Conservation (phyloP, 129 eudicot species). For the Daucus carota region DNA sequence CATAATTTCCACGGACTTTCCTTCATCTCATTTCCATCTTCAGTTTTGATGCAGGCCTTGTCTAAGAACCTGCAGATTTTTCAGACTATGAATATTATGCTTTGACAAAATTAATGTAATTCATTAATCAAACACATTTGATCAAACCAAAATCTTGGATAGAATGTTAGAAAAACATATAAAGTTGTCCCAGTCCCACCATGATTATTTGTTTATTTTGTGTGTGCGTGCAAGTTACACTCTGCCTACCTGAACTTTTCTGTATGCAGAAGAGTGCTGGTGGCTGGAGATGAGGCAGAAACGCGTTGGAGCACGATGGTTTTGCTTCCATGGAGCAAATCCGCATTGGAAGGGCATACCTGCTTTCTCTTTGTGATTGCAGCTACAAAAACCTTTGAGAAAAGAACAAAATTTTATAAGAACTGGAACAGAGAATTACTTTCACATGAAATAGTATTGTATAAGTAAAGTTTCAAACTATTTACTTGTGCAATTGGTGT, state of each 20-base stretch:
- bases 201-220: not conserved
- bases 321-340: conserved; percentile 57
- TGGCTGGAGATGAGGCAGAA: conserved; percentile 20
- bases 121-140: not conserved
- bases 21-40: conserved; percentile 28
- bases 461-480: not conserved
- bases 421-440: not conserved
- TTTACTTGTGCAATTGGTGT: conserved; percentile 68
- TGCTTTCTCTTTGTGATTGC: conserved; percentile 75
- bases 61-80: conserved; percentile 49
- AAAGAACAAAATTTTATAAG: not conserved
- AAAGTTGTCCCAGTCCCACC: not conserved
- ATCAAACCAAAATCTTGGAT: not conserved
- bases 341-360: conserved; percentile 56
- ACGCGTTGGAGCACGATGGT: conserved; percentile 21
- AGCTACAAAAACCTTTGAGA: conserved; percentile 58
- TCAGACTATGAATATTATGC: not conserved
- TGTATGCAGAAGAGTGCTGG: conserved; percentile 51
- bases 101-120: not conserved
- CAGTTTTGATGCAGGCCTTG: conserved; percentile 69
- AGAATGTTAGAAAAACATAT: not conserved
- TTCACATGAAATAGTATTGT: not conserved
- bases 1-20: conserved; percentile 80
- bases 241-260: conserved; percentile 73
- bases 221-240: not conserved